Base-by-base conservation (phyloP, 129 eudicot species). In the Artemisia tridentata region DNA sequence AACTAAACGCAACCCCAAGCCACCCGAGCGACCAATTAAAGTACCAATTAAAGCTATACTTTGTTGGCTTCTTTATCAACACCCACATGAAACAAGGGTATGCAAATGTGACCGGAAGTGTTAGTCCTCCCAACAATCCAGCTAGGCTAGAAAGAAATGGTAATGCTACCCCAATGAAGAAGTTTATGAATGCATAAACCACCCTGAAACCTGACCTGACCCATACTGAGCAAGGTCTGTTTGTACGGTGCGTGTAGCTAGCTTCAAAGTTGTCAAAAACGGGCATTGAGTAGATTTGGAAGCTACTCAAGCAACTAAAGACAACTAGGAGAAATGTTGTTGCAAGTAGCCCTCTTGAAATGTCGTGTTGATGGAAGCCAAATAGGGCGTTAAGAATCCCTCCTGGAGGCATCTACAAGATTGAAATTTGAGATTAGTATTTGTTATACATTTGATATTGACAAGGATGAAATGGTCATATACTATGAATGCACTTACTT, bases 31-130 rank as follows among this genome's bases (percentile, higher is more conserved):
- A 77, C 98, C 92, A 93, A 77, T 93, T 81, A 47, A 90, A 88
- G 65, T 93, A 93, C 98, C 98, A 93, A 41, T 78, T 87, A 71
- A 85, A 85, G 79, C 92, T 90, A 72, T 77, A 83, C 74, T 84
- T 89, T 10, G 86, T 59, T 3, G 97, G 97, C 82, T 78, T 86
- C 72, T 93, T 93, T 16, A 93, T 84, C 29, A 93, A 75, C 63
- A 87, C 97, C 98, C 96, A 90, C 98, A 93, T 93, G 89, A 93
- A 90, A 74, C 98, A 93, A 15, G 98, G 98, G 81, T 93, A 93
- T 3, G 98, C 98, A 73, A 93, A 89, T 4, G 98, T 93, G 17
- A 93, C 92, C 0, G 98, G 98, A 29, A 93, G 90, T 2, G 98
- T 90, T 15, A 93, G 84, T 34, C 98, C 98, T 21, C 98, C 98